Base-by-base conservation (phyloP, 768 basidiomycete species). In the Auricularia heimuer region DNA sequence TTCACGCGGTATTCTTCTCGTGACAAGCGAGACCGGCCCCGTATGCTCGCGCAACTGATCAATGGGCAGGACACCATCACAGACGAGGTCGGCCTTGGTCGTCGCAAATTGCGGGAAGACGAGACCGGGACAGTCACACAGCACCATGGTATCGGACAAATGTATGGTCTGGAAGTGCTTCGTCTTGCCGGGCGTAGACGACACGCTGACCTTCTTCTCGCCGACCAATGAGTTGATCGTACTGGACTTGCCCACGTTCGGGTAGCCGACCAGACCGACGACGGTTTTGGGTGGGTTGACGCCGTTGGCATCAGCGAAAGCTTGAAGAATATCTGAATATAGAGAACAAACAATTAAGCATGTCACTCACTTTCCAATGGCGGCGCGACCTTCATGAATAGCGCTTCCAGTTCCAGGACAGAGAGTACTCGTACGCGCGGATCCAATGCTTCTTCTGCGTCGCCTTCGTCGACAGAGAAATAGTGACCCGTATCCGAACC, bases 81-180 rank as follows among this genome's bases (percentile, higher is more conserved):
- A 97, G 47, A 98, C 89, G 63, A 99, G 80, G 64, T 95, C 94
- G 10, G 96, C 97, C 73, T 92, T 94, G 2, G 94, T 98, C 34
- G 92, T 94, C 2, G 97, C 92, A 75, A 98, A 99, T 71, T 99
- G 97, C 4, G 97, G 97, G 72, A 98, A 98, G 44, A 99, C 97
- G 42, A 98, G 79, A 72, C 97, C 97, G 18, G 97, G 97, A 77
- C 97, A 99, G 77, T 99, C 97, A 69, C 95, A 98, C 21, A 99
- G 83, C 58, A 88, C 80, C 51, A 98, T 88, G 2, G 85, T 80
- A 18, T 89, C 84, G 11, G 94, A 94, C n/a, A 99, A 82, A 71
- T 93, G 86, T 70, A 98, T 94, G 0, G 97, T 98, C 75, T 99
- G 97, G 77, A 98, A 98, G 76, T 99, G 96, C 73, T 99, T 99